Base-by-base conservation (phyloP, 2,329 filamentous ascomycete genomes). In the Sporothrix brasiliensis region DNA sequence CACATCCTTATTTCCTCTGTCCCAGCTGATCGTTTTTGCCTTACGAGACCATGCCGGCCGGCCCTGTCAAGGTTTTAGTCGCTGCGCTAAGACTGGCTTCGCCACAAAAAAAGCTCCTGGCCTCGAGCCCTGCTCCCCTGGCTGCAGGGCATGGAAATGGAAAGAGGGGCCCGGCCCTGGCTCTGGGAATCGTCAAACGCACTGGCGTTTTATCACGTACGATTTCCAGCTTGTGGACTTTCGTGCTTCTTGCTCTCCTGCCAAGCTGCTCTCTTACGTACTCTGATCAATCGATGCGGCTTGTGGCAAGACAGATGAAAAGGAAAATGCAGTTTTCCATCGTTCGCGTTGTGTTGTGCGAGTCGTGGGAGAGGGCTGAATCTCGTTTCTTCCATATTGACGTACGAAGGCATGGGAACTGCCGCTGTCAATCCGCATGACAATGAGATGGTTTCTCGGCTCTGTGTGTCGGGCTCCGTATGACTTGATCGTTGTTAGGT, bases 1-100 rank as follows among this genome's bases (percentile, higher is more conserved):
- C 41, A 44, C 41, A 13, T 58, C 54, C 27, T n/a, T 39, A 27
- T 58, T 58, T 44, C 34, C 56, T 30, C 41, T 27, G 24, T 50
- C 61, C 61, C 61, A 50, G 61, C 14, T 50, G 63, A 39, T 66
- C 47, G 65, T 54, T 54, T 34, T 67, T 67, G 30, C 65, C 65
- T 54, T 44, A 54, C 30, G 65, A 54, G 65, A 34, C 63, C 49
- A 53, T 58, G 66, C 52, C 50, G 34, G 34, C 14, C 13, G 52
- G 52, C 24, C 19, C n/a, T 27, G 39, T 68, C 63, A n/a, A 53
- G 19, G 2, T 52, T 34, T 66, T 52, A 49, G 52, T 68, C 52
- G 65, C 52, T 19, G n/a, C 65, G 66, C 66, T 68, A 68, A 63
- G 52, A 34, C 39, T 56, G 67, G 54, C 67, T 60, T 50, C 53